phyloP scores from a whole-genome alignment of 768 basidiomycete genomes.

The Omphalotus guepiniiformis region DNA sequence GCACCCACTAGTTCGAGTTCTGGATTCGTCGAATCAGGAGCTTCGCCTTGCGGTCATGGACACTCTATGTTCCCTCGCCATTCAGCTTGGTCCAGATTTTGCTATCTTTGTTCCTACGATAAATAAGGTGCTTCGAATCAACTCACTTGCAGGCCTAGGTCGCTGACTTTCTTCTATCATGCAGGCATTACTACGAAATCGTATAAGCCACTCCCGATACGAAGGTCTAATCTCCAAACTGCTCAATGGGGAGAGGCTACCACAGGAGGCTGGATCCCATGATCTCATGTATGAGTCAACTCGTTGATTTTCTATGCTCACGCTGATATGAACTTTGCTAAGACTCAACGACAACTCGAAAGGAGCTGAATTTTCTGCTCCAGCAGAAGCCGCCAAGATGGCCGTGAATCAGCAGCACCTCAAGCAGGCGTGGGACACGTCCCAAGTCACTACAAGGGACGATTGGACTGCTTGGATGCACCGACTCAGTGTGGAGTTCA shows the following conservation, averaged over 20 bases:
- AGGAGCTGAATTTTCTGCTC: conserved; percentile 71
- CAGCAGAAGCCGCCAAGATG: conserved; percentile 84
- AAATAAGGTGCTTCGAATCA: conserved; percentile 71
- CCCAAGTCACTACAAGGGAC: conserved; percentile 66
- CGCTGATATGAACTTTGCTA: conserved; percentile 6
- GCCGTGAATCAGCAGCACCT: conserved; percentile 95
- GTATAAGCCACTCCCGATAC: conserved; percentile 77
- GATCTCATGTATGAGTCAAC: conserved; percentile 53
- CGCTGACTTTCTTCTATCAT: conserved; percentile 1
- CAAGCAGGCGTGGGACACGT: conserved; percentile 94
- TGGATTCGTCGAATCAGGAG: conserved; percentile 72
- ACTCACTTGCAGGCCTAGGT: neutral
- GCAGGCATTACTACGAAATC: conserved; percentile 72
- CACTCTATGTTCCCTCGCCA: conserved; percentile 84
- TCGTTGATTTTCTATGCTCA: neutral
- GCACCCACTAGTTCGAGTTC: conserved; percentile 87
- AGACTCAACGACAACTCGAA: conserved; percentile 58
- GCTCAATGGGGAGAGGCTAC: conserved; percentile 86
- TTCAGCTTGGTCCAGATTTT: conserved; percentile 94
- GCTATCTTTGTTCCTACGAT: conserved; percentile 98
- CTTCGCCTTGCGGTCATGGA: conserved; percentile 87
- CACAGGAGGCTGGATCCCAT: conserved; percentile 74
- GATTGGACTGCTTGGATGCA: conserved; percentile 98
- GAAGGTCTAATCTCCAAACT: conserved; percentile 87
- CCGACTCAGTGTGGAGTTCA: conserved; percentile 87